Evolutionary conservation across 1,139 yeast species (phyloP).

Genomic region (Geotrichum fermentans): DNA sequence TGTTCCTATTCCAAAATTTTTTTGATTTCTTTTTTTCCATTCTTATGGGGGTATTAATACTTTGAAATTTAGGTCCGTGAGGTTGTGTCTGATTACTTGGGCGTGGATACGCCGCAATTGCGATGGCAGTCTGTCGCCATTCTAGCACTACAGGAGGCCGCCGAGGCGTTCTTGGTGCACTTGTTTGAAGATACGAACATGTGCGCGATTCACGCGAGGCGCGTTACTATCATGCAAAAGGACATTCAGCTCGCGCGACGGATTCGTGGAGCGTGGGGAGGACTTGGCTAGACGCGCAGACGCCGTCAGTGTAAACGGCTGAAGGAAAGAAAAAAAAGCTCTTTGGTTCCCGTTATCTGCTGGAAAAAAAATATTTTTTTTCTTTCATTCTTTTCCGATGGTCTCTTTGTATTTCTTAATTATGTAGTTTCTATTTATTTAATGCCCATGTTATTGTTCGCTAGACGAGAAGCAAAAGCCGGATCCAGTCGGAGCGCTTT

Average conservation of each 20-base stretch:
- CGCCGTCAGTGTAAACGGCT: background rate
- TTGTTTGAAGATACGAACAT: constrained; percentile 84
- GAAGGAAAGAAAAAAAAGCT: background rate
- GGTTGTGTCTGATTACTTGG: constrained; percentile 60
- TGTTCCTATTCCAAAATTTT: no score
- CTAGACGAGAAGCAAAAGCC: no score
- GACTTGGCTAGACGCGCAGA: constrained; percentile 16
- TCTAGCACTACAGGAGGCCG: constrained; percentile 85
- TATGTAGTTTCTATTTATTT: no score
- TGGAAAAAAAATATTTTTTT: background rate
- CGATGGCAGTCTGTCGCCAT: constrained; percentile 91
- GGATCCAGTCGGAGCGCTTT: no score
- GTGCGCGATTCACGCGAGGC: constrained; percentile 86
- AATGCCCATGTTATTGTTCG: no score
- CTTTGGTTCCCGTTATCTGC: background rate
- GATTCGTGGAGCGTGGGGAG: constrained; percentile 56
- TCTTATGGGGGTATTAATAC: background rate
- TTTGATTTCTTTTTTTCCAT: background rate
- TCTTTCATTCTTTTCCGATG: background rate
- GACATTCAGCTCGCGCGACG: constrained; percentile 90
- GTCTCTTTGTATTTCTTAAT: background rate
- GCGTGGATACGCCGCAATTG: constrained; percentile 49
- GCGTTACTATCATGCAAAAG: constrained; percentile 91
- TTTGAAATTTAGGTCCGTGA: constrained; percentile 50
- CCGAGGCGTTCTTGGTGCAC: constrained; percentile 83